Percentiles rank a stretch among this genome's conserved stretches.
Evolutionary conservation across 2,329 filamentous ascomycete genomes (phyloP).

Genomic region (Trichoderma breve): DNA sequence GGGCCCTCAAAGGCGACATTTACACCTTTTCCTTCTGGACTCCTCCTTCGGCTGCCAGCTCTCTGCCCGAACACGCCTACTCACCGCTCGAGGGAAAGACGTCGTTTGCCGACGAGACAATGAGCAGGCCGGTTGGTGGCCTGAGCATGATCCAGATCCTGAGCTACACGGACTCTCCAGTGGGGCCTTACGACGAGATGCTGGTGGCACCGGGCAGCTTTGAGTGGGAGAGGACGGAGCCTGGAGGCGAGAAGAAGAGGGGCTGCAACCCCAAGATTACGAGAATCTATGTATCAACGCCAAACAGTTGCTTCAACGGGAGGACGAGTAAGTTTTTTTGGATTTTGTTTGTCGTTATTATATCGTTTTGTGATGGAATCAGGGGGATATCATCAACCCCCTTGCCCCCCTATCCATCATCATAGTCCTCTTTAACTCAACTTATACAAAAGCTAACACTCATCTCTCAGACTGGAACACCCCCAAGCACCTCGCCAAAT

Average conservation of each 20-base stretch:
- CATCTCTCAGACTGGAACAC: conserved; percentile 48
- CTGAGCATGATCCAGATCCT: conserved; percentile 50
- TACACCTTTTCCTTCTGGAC: conserved; percentile 46
- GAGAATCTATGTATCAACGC: conserved; percentile 55
- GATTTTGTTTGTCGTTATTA: neutral
- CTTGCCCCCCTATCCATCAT: neutral
- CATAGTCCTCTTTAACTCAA: no score
- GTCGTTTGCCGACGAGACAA: conserved; percentile 33
- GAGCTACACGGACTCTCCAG: conserved; percentile 49
- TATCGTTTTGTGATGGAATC: neutral
- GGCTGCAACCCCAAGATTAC: conserved; percentile 44
- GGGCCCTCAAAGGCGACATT: conserved; percentile 45
- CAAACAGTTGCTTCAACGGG: conserved; percentile 52
- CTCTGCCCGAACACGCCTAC: conserved; percentile 41
- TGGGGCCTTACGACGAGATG: conserved; percentile 55
- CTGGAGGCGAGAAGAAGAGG: conserved; percentile 34
- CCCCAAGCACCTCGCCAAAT: conserved; percentile 54
- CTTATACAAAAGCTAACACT: neutral
- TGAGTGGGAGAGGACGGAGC: conserved; percentile 40
- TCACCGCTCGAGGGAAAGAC: conserved; percentile 47
- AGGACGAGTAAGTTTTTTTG: conserved; percentile 41
- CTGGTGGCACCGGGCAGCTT: conserved; percentile 48
- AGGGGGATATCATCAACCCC: neutral
- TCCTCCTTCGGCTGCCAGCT: conserved; percentile 28
- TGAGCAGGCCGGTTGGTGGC: conserved; percentile 42